A percentile compares a stretch with the other conserved stretches of the same genome.
Evolutionary conservation across 176 grass and related monocot species (phyloP).

Genomic region (Eleusine coracana): DNA sequence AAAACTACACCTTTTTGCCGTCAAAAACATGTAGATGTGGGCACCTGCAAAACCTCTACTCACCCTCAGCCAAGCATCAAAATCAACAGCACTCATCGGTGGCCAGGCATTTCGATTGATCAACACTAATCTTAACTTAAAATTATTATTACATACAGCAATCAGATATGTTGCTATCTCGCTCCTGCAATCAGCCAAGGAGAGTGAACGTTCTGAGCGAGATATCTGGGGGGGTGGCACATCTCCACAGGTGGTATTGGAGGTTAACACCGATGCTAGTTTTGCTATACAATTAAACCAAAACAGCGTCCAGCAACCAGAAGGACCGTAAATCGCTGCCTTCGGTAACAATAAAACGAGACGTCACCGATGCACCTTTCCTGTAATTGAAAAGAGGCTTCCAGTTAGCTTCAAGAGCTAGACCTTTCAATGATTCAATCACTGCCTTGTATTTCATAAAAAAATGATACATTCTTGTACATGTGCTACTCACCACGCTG

Average conservation of each 20-base stretch:
- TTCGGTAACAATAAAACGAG: neutral
- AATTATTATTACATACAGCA: constrained; percentile 38
- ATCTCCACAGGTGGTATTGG: constrained; percentile 12
- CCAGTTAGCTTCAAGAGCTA: constrained; percentile 28
- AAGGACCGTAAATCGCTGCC: constrained; percentile 12
- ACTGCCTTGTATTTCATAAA: neutral
- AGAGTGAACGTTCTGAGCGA: constrained; percentile 17
- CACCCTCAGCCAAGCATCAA: neutral
- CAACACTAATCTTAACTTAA: neutral
- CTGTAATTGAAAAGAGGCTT: constrained; percentile 35
- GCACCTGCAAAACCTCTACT: neutral
- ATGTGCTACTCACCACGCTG: constrained; percentile 61
- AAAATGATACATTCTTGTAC: neutral
- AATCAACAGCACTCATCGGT: neutral
- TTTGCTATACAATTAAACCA: constrained; percentile 48
- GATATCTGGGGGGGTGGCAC: constrained; percentile 12
- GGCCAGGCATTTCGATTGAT: neutral
- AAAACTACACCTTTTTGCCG: too few relatives aligned
- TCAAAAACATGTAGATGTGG: too few relatives aligned
- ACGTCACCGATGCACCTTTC: constrained; percentile 54
- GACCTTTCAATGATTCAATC: neutral
- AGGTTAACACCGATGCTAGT: constrained; percentile 14
- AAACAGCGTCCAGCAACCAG: constrained; percentile 19
- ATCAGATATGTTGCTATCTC: constrained; percentile 10
- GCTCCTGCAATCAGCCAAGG: constrained; percentile 11